Evolutionary conservation across 371 early-diverging fungal genomes (phyloP).

Genomic region (Circinella minor): DNA sequence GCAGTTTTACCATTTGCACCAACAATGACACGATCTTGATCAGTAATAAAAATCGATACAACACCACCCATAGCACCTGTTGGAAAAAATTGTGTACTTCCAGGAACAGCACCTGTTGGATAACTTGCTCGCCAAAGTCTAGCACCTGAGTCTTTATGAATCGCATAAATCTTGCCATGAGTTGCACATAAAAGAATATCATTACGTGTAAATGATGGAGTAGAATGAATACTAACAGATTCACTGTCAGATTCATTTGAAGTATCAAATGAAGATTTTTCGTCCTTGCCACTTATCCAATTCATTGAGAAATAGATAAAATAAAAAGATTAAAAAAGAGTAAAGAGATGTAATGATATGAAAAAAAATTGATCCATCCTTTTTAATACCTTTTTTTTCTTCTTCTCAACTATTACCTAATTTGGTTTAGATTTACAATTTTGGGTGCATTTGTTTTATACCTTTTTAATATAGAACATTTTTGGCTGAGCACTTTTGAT

Average conservation of each 20-base stretch:
- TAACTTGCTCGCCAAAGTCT: constrained; percentile 35
- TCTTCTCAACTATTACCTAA: neutral
- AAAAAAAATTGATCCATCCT: neutral
- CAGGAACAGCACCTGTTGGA: constrained; percentile 22
- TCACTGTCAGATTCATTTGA: constrained; percentile 6
- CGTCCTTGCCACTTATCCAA: constrained; percentile 7
- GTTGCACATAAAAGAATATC: constrained; percentile 40
- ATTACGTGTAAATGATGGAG: constrained; percentile 21
- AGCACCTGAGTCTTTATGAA: constrained; percentile 33
- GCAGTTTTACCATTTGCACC: constrained; percentile 27
- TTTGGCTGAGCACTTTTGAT: too few species aligned
- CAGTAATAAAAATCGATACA: constrained; percentile 30
- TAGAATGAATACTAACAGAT: neutral
- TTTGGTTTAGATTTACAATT: neutral
- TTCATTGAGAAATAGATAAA: constrained; percentile 2
- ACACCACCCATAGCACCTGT: constrained; percentile 19
- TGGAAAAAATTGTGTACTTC: constrained; percentile 18
- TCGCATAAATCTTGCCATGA: constrained; percentile 41
- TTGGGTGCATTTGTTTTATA: too few species aligned
- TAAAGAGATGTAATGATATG: neutral
- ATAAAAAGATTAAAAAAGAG: neutral
- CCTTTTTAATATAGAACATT: too few species aligned
- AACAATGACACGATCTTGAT: constrained; percentile 26
- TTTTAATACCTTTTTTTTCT: neutral
- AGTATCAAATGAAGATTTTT: constrained; percentile 1